Percentiles rank a stretch among this genome's conserved stretches.
Evolutionary conservation across 352 stramenopile species (phyloP).

Genomic region (Halophytophthora polymorphica): DNA sequence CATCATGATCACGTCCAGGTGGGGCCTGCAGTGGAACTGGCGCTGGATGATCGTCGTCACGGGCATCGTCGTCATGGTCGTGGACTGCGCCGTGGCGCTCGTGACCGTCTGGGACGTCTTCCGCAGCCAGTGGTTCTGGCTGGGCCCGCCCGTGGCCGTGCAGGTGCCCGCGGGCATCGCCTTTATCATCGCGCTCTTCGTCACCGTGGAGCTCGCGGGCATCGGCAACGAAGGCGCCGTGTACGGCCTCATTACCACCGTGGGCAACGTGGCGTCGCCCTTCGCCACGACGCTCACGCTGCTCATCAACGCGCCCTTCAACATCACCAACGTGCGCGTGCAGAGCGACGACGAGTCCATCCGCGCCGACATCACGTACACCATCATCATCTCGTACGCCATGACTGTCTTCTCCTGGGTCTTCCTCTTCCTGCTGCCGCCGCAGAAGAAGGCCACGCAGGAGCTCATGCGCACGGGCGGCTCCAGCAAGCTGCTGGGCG

Average conservation of each 20-base stretch:
- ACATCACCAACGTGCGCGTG: constrained; percentile 42
- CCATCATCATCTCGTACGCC: constrained; percentile 35
- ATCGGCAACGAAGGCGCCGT: constrained; percentile 47
- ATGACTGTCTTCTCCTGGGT: constrained; percentile 33
- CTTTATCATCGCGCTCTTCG: constrained; percentile 36
- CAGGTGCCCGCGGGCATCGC: constrained; percentile 30
- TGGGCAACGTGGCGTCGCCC: constrained; percentile 33
- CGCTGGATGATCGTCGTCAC: constrained; percentile 31
- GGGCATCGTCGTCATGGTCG: constrained; percentile 24
- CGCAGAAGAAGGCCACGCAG: constrained; percentile 41
- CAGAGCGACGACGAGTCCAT: constrained; percentile 28
- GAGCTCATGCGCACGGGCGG: constrained; percentile 27
- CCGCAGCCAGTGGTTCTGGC: constrained; percentile 45
- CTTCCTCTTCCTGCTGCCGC: constrained; percentile 36
- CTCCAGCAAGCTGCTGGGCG: constrained; percentile 31
- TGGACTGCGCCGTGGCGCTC: constrained; percentile 31
- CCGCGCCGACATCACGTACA: constrained; percentile 36
- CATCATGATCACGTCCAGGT: constrained; percentile 36
- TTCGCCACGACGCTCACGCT: constrained; percentile 40
- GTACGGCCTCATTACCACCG: constrained; percentile 44
- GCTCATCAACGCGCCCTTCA: constrained; percentile 32
- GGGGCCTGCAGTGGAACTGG: constrained; percentile 49
- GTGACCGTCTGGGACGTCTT: constrained; percentile 44
- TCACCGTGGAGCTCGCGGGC: constrained; percentile 44
- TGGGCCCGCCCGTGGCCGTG: constrained; percentile 34